Evolutionary conservation across 1,284 basidiomycete genomes (phyloP).

Genomic region (Xanthoconium separans): DNA sequence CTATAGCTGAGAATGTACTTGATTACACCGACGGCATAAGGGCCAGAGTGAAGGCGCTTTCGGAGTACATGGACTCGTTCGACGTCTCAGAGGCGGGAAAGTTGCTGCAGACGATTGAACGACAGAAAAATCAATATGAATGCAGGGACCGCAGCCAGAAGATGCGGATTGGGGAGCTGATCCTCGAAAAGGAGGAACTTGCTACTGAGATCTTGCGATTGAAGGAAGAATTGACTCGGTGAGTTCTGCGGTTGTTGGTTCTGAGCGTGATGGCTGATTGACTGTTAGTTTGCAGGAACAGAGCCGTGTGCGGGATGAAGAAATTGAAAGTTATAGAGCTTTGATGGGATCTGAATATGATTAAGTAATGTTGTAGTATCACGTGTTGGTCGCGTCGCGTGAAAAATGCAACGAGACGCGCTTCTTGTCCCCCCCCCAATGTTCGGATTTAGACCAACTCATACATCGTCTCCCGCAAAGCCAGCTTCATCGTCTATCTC

Average conservation of each 20-base stretch:
- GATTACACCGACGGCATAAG: conserved; percentile 26
- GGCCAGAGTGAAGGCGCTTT: conserved; percentile 24
- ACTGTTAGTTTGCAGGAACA: conserved; percentile 10
- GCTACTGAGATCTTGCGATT: conserved; percentile 15
- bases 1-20: conserved; percentile 27
- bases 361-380: conserved; percentile 27
- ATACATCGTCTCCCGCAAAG: conserved; percentile 33
- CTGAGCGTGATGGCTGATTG: neutral
- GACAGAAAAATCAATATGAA: conserved; percentile 27
- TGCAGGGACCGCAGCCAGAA: conserved; percentile 25
- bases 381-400: conserved; percentile 33
- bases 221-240: conserved; percentile 17
- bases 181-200: conserved; percentile 21
- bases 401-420: conserved; percentile 12
- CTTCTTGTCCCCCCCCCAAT: conserved; percentile 14
- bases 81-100: conserved; percentile 19
- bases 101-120: conserved; percentile 16
- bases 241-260: neutral
- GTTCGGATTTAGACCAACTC: conserved; percentile 31
- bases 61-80: conserved; percentile 30
- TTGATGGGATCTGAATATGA: neutral
- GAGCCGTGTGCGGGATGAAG: conserved; percentile 4
- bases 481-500: conserved; percentile 11
- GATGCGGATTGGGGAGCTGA: conserved; percentile 23
- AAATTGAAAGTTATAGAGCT: neutral